These are phyloP conservation scores for Candida pseudoglaebosa DNA, from an alignment of 805 yeast genomes.

Conservation along the genomic window DNA sequence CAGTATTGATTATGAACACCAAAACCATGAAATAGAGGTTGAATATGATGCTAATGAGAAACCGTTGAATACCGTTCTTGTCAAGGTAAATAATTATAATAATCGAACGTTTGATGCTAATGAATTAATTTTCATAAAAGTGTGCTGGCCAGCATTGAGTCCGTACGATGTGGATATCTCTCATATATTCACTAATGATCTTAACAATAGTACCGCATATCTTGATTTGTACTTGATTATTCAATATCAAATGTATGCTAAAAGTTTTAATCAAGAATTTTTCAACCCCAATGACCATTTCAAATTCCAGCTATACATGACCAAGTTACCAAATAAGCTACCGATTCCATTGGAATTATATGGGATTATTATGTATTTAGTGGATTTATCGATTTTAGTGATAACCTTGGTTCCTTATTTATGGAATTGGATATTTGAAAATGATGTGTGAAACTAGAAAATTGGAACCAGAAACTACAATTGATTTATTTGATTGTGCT, in stretches of 20 bases:
- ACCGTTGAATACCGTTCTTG: constrained; percentile 17
- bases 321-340: constrained; percentile 21
- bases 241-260: constrained; percentile 18
- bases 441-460: too few species aligned
- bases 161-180: constrained; percentile 22
- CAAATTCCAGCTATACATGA: constrained; percentile 22
- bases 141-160: constrained; percentile 36
- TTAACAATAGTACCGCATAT: constrained; percentile 3
- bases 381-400: constrained; percentile 20
- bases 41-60: constrained; percentile 10
- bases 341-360: constrained; percentile 34
- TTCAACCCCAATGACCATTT: constrained; percentile 11
- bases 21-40: not conserved
- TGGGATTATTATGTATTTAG: constrained; percentile 23
- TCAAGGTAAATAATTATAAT: constrained; percentile 32
- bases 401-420: constrained; percentile 10
- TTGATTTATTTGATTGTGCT: too few species aligned
- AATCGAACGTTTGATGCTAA: constrained; percentile 21
- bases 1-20: not conserved
- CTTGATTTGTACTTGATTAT: constrained; percentile 24
- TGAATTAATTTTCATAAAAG: constrained; percentile 24
- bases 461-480: too few species aligned
- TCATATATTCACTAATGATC: constrained; percentile 19
- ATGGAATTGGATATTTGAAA: not conserved
- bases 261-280: constrained; percentile 13